Evolutionary conservation across 176 grass and related monocot species (phyloP).

Genomic region (Carex scoparia): DNA sequence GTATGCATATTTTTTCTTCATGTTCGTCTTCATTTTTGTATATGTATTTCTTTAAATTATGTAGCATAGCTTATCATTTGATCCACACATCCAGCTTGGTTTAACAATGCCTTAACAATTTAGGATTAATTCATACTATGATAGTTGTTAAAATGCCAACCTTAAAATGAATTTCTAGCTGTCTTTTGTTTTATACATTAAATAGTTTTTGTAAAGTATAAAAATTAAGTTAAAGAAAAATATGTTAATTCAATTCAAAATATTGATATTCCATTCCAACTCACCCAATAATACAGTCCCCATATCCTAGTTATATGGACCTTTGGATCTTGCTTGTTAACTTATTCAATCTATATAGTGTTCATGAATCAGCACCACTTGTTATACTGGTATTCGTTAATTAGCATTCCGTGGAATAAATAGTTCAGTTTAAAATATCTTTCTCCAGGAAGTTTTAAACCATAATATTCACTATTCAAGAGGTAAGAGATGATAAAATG

Average conservation of each 20-base stretch:
- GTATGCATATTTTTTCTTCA: constrained; percentile 24
- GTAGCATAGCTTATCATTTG: neutral
- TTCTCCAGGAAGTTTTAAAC: neutral
- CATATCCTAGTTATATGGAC: neutral
- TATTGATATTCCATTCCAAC: neutral
- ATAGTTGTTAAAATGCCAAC: neutral
- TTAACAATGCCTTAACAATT: neutral
- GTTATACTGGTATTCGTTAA: neutral
- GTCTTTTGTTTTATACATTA: neutral
- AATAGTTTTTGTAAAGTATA: neutral
- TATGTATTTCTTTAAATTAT: neutral
- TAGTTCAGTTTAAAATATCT: neutral
- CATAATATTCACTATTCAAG: neutral
- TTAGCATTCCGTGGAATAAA: neutral
- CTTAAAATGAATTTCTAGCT: neutral
- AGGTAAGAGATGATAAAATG: neutral
- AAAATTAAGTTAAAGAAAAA: neutral
- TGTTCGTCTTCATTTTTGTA: neutral
- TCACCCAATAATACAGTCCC: neutral
- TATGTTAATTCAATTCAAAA: neutral
- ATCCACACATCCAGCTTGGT: neutral
- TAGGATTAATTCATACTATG: neutral
- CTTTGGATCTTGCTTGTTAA: neutral
- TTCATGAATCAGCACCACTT: neutral
- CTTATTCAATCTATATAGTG: neutral